Evolutionary conservation across 2,329 filamentous ascomycete genomes (phyloP), one percentile per base, ranked within the genome.

Genomic region (Pestalotiopsis sp.): DNA sequence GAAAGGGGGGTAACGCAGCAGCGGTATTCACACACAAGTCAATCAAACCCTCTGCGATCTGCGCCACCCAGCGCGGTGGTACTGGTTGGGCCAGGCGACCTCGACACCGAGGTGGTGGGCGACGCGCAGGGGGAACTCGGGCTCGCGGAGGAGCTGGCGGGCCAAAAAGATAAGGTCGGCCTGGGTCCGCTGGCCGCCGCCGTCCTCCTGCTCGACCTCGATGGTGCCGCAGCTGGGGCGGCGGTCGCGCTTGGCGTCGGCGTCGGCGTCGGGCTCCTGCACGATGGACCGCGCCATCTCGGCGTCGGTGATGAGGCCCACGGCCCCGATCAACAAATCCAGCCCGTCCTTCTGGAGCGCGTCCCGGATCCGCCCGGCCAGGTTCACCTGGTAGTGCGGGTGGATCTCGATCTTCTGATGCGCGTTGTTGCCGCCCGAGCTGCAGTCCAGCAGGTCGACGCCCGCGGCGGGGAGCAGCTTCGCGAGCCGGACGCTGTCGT

Each of bases 401-500:
- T 88, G 86, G 13, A 85, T 75, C 23, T 87, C 80, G 71, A 93
- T 88, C 77, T 89, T 83, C 76, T 92, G 90, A 59, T 80, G 78
- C 45, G 83, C 79, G 77, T 90, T 87, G 77, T 93, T 92, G 52
- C 93, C 95, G 41, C 90, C 93, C 1, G 90, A 91, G 73, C 91
- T 94, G 68, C 97, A 89, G 78, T 98, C 95, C 38, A 97, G 85
- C 17, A 97, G 83, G 77, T 98, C 95, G 58, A 97, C 87, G 38
- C 95, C 95, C 13, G 86, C 83, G 0, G 86, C 87, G 0, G 93
- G 92, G 1, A 98, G 86, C 11, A 91, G 82, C 76, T 88, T 86
- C 14, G 93, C 92, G 3, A 96, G 87, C 66, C 81, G 82, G 70
- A 92, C 87, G 69, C 80, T 92, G 72, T 94, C 87, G 58, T 91